Conservation (phyloP, 2,329 filamentous ascomycete species). For the Penicillium hordei region DNA sequence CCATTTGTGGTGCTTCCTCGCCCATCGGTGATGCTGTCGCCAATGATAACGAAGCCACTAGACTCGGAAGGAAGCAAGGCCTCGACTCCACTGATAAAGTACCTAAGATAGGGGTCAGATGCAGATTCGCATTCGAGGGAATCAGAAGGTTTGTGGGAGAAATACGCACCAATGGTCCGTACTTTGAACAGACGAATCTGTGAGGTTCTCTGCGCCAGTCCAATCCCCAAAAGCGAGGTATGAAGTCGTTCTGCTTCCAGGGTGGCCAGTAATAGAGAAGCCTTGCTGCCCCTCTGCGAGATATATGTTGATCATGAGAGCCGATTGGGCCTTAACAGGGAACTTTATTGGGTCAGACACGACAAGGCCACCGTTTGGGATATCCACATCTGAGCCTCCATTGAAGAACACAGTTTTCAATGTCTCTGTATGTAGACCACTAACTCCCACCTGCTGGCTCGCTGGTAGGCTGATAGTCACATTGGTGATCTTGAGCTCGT, state of each 20-base stretch:
- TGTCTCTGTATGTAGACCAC: conserved; percentile 54
- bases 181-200: conserved; percentile 35
- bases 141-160: not conserved
- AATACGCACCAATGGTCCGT: conserved; percentile 45
- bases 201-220: conserved; percentile 51
- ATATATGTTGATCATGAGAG: conserved; percentile 61
- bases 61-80: conserved; percentile 50
- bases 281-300: conserved; percentile 57
- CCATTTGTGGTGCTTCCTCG: conserved; percentile 59
- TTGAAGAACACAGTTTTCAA: conserved; percentile 60
- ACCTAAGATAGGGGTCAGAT: conserved; percentile 47
- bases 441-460: conserved; percentile 45
- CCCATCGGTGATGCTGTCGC: conserved; percentile 67
- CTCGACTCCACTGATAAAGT: conserved; percentile 60
- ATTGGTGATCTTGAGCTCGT: conserved; percentile 59
- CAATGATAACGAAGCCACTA: conserved; percentile 56
- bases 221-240: conserved; percentile 61
- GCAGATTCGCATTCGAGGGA: not conserved
- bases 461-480: conserved; percentile 59
- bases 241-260: conserved; percentile 63
- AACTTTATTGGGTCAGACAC: conserved; percentile 64
- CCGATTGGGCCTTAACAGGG: conserved; percentile 50
- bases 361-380: conserved; percentile 57
- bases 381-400: conserved; percentile 50
- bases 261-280: conserved; percentile 62